Evolutionary conservation across 768 basidiomycete genomes (phyloP).

Genomic region (Termitomyces sp.): DNA sequence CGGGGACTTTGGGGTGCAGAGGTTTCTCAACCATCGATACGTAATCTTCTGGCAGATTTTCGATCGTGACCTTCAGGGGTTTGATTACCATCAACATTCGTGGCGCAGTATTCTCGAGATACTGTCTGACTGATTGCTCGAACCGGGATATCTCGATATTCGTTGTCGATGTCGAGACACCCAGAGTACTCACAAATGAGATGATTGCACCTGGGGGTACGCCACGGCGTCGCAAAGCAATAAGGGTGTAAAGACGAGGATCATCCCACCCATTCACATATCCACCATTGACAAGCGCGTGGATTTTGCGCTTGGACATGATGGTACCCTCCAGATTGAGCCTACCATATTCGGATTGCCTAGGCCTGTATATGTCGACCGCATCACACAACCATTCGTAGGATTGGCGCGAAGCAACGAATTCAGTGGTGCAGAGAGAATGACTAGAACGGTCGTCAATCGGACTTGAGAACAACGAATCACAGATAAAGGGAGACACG

Average conservation of each 20-base stretch:
- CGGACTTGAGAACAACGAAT: neutral
- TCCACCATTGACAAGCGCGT: slow-evolving; percentile 78
- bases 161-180: slow-evolving; percentile 81
- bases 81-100: slow-evolving; percentile 88
- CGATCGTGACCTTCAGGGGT: slow-evolving; percentile 88
- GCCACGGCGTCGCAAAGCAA: slow-evolving; percentile 91
- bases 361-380: slow-evolving; percentile 94
- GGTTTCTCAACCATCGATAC: slow-evolving; percentile 83
- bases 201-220: slow-evolving; percentile 95
- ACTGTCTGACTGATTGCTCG: slow-evolving; percentile 84
- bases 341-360: slow-evolving; percentile 95
- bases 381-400: slow-evolving; percentile 99
- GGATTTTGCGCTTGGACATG: slow-evolving; percentile 95
- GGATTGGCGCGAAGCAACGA: slow-evolving; percentile 91
- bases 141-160: slow-evolving; percentile 88
- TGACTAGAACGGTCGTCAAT: slow-evolving; percentile 52
- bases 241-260: slow-evolving; percentile 94
- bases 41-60: slow-evolving; percentile 88
- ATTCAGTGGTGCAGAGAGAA: slow-evolving; percentile 95
- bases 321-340: slow-evolving; percentile 92
- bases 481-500: slow-evolving; percentile 32
- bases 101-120: slow-evolving; percentile 85
- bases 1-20: slow-evolving; percentile 90
- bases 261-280: slow-evolving; percentile 96
- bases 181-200: slow-evolving; percentile 90